These are phyloP conservation scores for Seiridium cupressi DNA, from an alignment of 2,329 filamentous ascomycete species.

Conservation along the genomic window DNA sequence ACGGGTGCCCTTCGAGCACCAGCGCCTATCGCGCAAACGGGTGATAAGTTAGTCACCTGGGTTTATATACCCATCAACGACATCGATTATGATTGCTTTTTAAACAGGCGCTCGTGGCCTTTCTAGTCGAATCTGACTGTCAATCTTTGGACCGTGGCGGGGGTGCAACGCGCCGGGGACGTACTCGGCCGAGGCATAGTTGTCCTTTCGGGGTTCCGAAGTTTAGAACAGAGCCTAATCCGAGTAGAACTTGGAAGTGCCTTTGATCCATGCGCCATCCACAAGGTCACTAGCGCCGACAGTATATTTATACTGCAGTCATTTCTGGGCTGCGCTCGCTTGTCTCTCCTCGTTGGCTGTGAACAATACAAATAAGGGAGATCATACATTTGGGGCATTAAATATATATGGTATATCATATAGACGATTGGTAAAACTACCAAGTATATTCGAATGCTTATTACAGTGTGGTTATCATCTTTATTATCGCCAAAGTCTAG, in stretches of 20 bases:
- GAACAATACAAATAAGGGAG: too few species aligned
- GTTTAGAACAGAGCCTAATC: slow-evolving; percentile 35
- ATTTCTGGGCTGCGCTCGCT: too few species aligned
- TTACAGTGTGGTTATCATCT: too few species aligned
- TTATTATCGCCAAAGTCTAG: too few species aligned
- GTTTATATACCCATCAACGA: slow-evolving; percentile 34
- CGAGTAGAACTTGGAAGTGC: slow-evolving; percentile 36
- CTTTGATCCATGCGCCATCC: slow-evolving; percentile 35
- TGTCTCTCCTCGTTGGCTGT: too few species aligned
- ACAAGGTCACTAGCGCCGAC: slow-evolving; percentile 29
- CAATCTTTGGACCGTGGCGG: slow-evolving; percentile 31
- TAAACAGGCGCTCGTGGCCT: slow-evolving; percentile 34
- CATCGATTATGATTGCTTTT: slow-evolving; percentile 34
- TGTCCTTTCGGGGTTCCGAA: slow-evolving; percentile 24
- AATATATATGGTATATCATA: too few species aligned
- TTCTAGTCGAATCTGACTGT: slow-evolving; percentile 35
- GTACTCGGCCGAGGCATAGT: slow-evolving; percentile 33
- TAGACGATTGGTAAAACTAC: too few species aligned
- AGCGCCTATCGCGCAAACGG: slow-evolving; percentile 30
- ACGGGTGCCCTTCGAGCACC: slow-evolving; percentile 27
- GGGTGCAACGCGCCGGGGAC: slow-evolving; percentile 19
- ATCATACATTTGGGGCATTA: too few species aligned
- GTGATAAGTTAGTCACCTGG: slow-evolving; percentile 31
- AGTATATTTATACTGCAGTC: background rate
- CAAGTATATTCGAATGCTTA: too few species aligned